Conservation (phyloP, 179 eudicot genomes). For the Silene noctiflora region DNA sequence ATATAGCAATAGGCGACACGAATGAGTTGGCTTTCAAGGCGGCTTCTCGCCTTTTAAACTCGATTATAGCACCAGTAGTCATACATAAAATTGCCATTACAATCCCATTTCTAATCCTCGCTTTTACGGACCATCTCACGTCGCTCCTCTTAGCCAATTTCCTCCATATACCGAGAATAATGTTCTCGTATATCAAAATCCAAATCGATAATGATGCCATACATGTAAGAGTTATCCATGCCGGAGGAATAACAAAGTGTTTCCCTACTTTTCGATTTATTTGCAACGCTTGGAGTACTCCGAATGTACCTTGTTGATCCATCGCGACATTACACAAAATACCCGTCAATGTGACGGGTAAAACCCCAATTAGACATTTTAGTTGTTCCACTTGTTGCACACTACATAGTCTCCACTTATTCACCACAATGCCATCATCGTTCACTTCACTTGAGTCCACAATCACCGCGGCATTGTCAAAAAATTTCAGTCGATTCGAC, state of each 20-base stretch:
- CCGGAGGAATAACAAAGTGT: constrained; percentile 56
- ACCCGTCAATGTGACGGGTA: constrained; percentile 35
- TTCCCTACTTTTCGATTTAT: constrained; percentile 33
- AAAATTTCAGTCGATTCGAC: constrained; percentile 24
- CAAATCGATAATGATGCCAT: constrained; percentile 60
- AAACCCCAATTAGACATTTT: constrained; percentile 29
- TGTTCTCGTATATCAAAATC: constrained; percentile 50
- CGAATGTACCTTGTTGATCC: constrained; percentile 42
- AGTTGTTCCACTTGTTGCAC: constrained; percentile 37
- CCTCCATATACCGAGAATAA: constrained; percentile 30
- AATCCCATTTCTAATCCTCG: constrained; percentile 48
- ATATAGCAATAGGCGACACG: constrained; percentile 40
- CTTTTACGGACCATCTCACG: constrained; percentile 34
- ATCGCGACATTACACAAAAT: constrained; percentile 28
- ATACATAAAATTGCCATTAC: constrained; percentile 54
- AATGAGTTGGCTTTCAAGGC: constrained; percentile 44
- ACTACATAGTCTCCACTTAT: constrained; percentile 34
- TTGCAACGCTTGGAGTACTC: constrained; percentile 45
- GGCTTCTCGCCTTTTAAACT: constrained; percentile 36
- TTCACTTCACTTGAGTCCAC: constrained; percentile 23
- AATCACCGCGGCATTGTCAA: constrained; percentile 37
- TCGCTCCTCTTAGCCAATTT: constrained; percentile 24
- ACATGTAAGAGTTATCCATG: constrained; percentile 48
- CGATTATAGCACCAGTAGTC: constrained; percentile 37
- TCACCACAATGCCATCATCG: constrained; percentile 7